Evolutionary conservation across 768 basidiomycete species (phyloP).

Genomic region (Phanerochaete carnosa): DNA sequence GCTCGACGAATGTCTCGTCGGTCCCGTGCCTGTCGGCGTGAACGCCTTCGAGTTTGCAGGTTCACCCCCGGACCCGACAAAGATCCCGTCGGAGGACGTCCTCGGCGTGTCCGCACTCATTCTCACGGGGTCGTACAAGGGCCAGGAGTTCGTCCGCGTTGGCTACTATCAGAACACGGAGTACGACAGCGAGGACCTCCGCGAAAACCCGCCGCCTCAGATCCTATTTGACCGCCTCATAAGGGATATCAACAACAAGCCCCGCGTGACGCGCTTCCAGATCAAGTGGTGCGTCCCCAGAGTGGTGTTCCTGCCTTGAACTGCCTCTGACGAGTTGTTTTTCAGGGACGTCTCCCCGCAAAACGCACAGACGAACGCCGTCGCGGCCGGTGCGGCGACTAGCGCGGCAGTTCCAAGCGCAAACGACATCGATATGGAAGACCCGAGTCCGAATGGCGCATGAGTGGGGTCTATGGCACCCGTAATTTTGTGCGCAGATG

Average conservation of each 20-base stretch:
- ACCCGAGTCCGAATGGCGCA: conserved; percentile 17
- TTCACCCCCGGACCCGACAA: conserved; percentile 74
- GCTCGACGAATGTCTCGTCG: conserved; percentile 95
- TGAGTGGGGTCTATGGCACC: too few relatives aligned
- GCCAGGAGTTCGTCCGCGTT: conserved; percentile 98
- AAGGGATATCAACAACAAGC: conserved; percentile 87
- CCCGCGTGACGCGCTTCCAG: conserved; percentile 90
- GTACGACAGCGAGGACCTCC: conserved; percentile 94
- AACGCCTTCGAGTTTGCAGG: conserved; percentile 98
- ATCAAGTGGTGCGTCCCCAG: conserved; percentile 70
- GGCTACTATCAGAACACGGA: conserved; percentile 99
- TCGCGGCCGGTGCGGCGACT: conserved; percentile 57
- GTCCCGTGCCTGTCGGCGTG: conserved; percentile 93
- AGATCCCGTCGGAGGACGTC: conserved; percentile 86
- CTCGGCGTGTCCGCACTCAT: conserved; percentile 97
- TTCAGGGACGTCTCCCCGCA: conserved; percentile 64
- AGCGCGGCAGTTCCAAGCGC: conserved; percentile 76
- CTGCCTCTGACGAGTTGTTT: background rate
- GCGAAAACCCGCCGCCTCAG: conserved; percentile 59
- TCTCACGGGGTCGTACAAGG: conserved; percentile 91
- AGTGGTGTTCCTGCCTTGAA: background rate
- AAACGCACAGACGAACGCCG: conserved; percentile 33
- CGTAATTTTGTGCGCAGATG: too few relatives aligned
- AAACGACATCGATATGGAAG: conserved; percentile 52
- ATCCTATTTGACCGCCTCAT: conserved; percentile 79